Evolutionary conservation across 1,139 yeast genomes (phyloP), one percentile per base, ranked within the genome.

Genomic region (Yamadazyma dendronema): DNA sequence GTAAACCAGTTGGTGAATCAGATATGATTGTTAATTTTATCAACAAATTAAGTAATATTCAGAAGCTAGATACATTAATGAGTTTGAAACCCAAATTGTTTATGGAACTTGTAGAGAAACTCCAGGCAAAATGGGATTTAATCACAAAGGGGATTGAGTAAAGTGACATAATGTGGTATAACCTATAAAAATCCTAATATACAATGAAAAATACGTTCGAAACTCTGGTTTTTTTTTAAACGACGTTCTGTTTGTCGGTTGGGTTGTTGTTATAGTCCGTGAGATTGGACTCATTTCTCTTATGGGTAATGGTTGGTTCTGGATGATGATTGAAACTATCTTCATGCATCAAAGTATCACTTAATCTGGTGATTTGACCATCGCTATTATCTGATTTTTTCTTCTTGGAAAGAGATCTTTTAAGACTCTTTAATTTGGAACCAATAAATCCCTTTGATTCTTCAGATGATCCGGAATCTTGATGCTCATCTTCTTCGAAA

Each of bases 191-290:
- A 11, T 30, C n/a, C 38, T 35, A 35, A 35, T 35, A 35, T 35
- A 35, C 39, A 36, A 15, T 17, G 24, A 24, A 24, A 24, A 9
- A 9, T 7, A 19, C 9, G 6, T 19, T 9, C 22, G 22, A 19
- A 14, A 13, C 17, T 14, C 13, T 8, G n/a, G 5, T 26, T 26
- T 26, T 26, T 13, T 17, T 26, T 26, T 12, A 65, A 35, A 64
- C 50, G 40, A 65, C 52, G 30, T 60, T 58, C 39, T 56, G 58
- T 28, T 60, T 54, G 17, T 52, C 50, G n/a, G 66, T 64, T 13
- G 71, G 71, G 19, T 52, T 53, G 31, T 54, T 52, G 14, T 39
- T 43, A 25, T 60, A 51, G 29, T 52, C 53, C 8, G 68, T 59
- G 41, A 52, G 43, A 30, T 49, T 52, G 3, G 64, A 61, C 30